These are phyloP conservation scores for Blastocystis sp. DNA, from an alignment of 352 stramenopile species.

Conservation along the genomic window DNA sequence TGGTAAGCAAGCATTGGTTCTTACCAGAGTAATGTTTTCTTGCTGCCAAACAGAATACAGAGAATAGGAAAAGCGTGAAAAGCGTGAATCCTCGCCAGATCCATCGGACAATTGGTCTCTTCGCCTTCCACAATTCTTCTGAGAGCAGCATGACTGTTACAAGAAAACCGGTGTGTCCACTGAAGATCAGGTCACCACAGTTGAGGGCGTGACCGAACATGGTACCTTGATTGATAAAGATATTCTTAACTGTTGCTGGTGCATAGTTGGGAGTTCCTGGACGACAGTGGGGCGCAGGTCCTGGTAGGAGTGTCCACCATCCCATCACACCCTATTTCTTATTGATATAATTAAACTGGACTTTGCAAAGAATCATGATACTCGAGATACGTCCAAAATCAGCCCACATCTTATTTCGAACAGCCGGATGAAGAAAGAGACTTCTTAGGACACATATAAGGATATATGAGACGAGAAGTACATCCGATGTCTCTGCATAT, in stretches of 20 bases:
- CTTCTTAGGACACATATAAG: conserved; percentile 9
- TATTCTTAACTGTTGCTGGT: conserved; percentile 23
- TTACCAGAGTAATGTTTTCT: conserved; percentile 66
- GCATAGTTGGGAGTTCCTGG: conserved; percentile 32
- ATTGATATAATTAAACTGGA: background rate
- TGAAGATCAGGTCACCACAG: conserved; percentile 65
- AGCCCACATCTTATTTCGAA: conserved; percentile 68
- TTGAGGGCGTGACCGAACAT: conserved; percentile 62
- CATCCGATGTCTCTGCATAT: conserved; percentile 45
- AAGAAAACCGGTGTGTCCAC: conserved; percentile 62
- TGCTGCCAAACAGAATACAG: conserved; percentile 54
- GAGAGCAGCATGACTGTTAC: conserved; percentile 62
- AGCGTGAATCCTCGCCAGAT: conserved; percentile 44
- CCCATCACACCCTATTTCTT: conserved; percentile 51
- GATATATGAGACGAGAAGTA: conserved; percentile 58
- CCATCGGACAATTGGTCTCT: background rate
- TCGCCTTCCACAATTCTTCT: conserved; percentile 47
- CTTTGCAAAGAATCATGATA: conserved; percentile 67
- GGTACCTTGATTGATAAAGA: conserved; percentile 61
- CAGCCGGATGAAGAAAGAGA: conserved; percentile 51
- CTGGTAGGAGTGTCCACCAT: conserved; percentile 65
- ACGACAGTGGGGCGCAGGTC: conserved; percentile 54
- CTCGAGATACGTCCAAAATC: conserved; percentile 66
- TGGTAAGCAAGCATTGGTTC: background rate
- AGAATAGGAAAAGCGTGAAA: conserved; percentile 29